These are phyloP conservation scores for Rostrohypoxylon terebratum DNA, from an alignment of 495 filamentous ascomycete genomes.

Conservation along the genomic window DNA sequence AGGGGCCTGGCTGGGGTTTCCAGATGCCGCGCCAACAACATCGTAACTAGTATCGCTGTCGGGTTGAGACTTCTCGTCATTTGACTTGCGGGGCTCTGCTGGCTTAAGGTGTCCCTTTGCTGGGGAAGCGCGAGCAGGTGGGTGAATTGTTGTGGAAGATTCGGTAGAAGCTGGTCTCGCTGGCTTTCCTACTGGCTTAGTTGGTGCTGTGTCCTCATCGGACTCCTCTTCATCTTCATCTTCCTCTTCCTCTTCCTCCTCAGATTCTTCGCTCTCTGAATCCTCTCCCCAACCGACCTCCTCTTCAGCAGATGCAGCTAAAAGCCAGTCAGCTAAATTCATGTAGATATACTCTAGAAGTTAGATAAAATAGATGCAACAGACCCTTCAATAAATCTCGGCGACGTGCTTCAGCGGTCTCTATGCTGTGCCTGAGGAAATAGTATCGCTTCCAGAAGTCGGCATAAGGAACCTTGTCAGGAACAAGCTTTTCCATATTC, in stretches of 20 bases:
- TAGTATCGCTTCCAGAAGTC: constrained; percentile 97
- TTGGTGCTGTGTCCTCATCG: constrained; percentile 45
- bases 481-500: constrained; percentile 96
- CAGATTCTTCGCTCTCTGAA: constrained; percentile 38
- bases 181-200: constrained; percentile 45
- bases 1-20: constrained; percentile 78
- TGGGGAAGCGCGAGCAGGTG: constrained; percentile 40
- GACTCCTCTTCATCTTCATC: constrained; percentile 42
- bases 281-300: constrained; percentile 87
- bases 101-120: constrained; percentile 61
- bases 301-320: constrained; percentile 74
- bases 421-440: constrained; percentile 91
- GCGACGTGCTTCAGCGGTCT: constrained; percentile 92
- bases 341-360: constrained; percentile 12
- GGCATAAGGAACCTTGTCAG: constrained; percentile 85
- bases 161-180: constrained; percentile 58
- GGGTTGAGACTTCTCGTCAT: constrained; percentile 84
- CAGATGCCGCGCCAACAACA: constrained; percentile 79
- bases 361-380: constrained; percentile 25
- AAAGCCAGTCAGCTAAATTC: constrained; percentile 51
- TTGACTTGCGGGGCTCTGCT: constrained; percentile 77
- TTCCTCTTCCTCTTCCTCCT: constrained; percentile 25
- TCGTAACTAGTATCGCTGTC: constrained; percentile 96
- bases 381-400: constrained; percentile 92
- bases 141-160: constrained; percentile 67